These are phyloP conservation scores for Penicillium sp. DNA, from an alignment of 2,329 filamentous ascomycete genomes.

Conservation along the genomic window DNA sequence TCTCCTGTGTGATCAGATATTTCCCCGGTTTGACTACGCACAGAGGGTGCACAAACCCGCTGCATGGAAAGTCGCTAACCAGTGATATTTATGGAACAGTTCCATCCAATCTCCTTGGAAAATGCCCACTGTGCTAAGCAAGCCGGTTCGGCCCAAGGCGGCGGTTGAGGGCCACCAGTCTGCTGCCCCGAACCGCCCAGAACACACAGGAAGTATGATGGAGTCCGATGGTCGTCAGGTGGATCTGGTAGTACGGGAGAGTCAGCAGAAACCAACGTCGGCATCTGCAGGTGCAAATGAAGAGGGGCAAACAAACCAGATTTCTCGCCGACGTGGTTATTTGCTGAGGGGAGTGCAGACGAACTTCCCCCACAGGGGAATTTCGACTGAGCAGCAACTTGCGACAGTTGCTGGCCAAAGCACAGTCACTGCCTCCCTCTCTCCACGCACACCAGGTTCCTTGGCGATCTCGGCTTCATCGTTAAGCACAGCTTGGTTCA, in stretches of 20 bases:
- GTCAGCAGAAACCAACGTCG: neutral
- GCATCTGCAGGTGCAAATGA: neutral
- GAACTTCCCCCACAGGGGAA: no score
- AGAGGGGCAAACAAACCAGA: neutral
- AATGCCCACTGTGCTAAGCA: conserved; percentile 2
- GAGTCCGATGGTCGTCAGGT: no score
- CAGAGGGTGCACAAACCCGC: no score
- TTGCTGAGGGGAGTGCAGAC: neutral
- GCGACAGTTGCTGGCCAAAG: neutral
- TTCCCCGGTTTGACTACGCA: neutral
- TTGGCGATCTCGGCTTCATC: neutral
- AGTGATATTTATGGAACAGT: neutral
- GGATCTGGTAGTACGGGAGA: no score
- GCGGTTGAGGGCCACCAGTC: no score
- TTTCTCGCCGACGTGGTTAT: neutral
- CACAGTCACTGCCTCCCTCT: neutral
- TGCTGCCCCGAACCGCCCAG: no score
- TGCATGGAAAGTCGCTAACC: no score
- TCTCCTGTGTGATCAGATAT: neutral
- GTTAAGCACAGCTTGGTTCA: neutral
- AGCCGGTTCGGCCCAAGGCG: neutral
- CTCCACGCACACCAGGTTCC: neutral
- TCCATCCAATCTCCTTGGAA: neutral
- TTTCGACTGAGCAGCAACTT: neutral
- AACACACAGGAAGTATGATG: no score